phyloP scores from a whole-genome alignment of 139 green algal species.

The Closterium sp. region DNA sequence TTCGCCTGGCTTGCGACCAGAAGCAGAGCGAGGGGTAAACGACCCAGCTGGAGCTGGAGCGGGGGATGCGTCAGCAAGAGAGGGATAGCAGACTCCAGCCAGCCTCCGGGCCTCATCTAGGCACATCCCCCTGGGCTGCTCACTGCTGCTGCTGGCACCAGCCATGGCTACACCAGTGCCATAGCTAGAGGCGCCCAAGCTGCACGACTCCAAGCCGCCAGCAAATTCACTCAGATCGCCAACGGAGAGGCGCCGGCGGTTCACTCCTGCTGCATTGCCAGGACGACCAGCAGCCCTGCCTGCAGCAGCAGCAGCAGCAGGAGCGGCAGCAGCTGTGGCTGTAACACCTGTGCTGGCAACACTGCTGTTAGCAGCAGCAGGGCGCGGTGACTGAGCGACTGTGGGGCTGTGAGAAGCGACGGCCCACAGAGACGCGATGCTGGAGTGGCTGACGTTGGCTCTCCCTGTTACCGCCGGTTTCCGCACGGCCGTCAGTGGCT shows the following conservation, averaged over 20 bases:
- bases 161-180: background rate
- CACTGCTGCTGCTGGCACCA: background rate
- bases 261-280: background rate
- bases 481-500: too few species aligned
- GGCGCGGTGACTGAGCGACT: background rate
- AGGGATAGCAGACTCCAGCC: background rate
- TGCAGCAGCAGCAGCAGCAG: background rate
- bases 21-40: background rate
- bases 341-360: too few species aligned
- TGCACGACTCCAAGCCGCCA: background rate
- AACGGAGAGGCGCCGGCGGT: background rate
- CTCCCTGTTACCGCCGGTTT: too few species aligned
- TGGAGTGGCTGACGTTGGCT: background rate
- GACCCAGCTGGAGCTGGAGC: background rate
- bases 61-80: background rate
- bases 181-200: background rate
- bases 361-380: too few species aligned
- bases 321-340: background rate
- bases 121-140: background rate
- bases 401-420: background rate
- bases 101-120: background rate
- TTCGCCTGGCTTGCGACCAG: background rate
- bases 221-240: background rate
- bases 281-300: background rate
- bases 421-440: background rate